Conservation (phyloP, 2,329 filamentous ascomycete species). For the Phoma sp. region DNA sequence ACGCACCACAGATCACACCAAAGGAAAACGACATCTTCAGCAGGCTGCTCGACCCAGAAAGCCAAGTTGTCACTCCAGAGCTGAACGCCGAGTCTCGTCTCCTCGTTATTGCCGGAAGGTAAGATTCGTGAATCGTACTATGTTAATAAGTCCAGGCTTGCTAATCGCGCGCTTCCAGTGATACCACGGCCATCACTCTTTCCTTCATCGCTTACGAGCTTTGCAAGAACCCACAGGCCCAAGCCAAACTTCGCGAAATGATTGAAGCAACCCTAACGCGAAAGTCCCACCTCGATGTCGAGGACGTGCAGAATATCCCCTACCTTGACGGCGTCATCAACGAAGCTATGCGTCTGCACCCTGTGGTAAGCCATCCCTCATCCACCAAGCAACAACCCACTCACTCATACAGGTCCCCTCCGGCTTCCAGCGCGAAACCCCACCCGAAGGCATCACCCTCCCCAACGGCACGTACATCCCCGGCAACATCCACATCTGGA, state of each 20-base stretch:
- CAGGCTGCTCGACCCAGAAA: constrained; percentile 30
- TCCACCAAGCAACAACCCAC: neutral
- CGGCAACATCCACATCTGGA: constrained; percentile 37
- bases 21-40: constrained; percentile 39
- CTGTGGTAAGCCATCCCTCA: constrained; percentile 25
- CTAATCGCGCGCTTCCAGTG: constrained; percentile 21
- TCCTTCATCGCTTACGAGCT: constrained; percentile 41
- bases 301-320: constrained; percentile 33
- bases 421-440: constrained; percentile 42
- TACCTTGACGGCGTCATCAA: constrained; percentile 43
- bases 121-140: neutral
- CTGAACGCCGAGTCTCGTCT: constrained; percentile 38
- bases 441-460: constrained; percentile 40
- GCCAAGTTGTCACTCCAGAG: constrained; percentile 27
- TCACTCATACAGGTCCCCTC: constrained; percentile 34
- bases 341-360: constrained; percentile 40
- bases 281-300: constrained; percentile 33
- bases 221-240: constrained; percentile 30
- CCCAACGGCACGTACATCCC: constrained; percentile 41
- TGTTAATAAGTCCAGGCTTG: neutral
- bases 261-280: constrained; percentile 25
- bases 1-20: constrained; percentile 25
- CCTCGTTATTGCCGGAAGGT: constrained; percentile 42
- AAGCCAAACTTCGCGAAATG: constrained; percentile 30
- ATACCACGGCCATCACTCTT: constrained; percentile 39